A percentile compares a stretch with the other conserved stretches of the same genome.
Conservation (phyloP, 345 rosid species). For the Kernera saxatilis region DNA sequence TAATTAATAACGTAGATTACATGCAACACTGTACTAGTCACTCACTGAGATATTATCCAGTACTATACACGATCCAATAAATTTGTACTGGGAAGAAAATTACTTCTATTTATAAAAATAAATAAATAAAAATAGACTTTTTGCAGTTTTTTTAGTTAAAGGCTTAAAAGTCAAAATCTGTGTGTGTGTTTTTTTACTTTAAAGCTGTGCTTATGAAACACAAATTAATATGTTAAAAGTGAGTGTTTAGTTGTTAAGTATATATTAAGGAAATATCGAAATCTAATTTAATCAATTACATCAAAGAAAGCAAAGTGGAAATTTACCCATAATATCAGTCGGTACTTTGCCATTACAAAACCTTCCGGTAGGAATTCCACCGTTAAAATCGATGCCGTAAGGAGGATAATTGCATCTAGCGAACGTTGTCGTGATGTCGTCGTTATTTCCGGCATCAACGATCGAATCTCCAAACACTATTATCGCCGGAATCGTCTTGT, state of each 20-base stretch:
- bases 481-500: slow-evolving; percentile 43
- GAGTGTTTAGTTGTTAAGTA: neutral
- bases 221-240: neutral
- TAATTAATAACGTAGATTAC: neutral
- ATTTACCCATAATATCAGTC: slow-evolving; percentile 54
- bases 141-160: neutral
- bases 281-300: neutral
- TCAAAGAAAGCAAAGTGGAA: neutral
- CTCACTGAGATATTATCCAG: neutral
- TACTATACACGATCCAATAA: neutral
- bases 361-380: slow-evolving; percentile 64
- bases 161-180: neutral
- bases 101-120: too few species aligned
- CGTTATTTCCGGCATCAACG: slow-evolving; percentile 79
- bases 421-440: slow-evolving; percentile 34
- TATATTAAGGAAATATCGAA: neutral
- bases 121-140: too few species aligned
- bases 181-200: too few species aligned
- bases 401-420: slow-evolving; percentile 65
- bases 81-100: neutral
- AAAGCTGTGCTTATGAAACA: neutral
- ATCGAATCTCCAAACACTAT: slow-evolving; percentile 76
- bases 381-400: slow-evolving; percentile 59
- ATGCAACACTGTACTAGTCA: too few species aligned
- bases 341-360: slow-evolving; percentile 76